Evolutionary conservation across 78 protist genomes (phyloP), one percentile per base, ranked within the genome.

Genomic region (Tieghemostelium lacteum): DNA sequence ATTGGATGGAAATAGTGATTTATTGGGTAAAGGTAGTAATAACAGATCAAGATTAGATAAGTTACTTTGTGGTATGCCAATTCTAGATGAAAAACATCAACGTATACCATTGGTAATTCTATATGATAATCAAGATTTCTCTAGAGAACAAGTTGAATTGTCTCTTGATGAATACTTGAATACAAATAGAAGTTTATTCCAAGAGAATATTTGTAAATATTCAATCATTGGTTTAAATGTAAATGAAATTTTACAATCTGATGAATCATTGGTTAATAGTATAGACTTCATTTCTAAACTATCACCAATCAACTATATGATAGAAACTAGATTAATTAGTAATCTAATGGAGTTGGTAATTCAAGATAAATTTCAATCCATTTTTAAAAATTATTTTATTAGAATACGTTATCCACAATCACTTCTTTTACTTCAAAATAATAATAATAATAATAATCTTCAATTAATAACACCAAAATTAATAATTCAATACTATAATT

Each of bases 401-500:
- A 31, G 37, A 67, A 26, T 26, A n/a, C 60, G 39, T 50, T 29
- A 17, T 17, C 77, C 77, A 71, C 20, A 7, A 71, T 7, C 39
- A 45, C 8, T 36, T 71, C n/a, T n/a, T n/a, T n/a, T n/a, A n/a
- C n/a, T n/a, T n/a, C n/a, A n/a, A n/a, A 54, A 1, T 26, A 29
- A 34, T 3, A 2, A n/a, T 39, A 22, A 49, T 1, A 5, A 40
- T 3, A 6, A 22, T 36, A 36, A 54, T 16, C 5, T 64, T 12
- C 29, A 19, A 10, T 26, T 83, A 5, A 2, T 31, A 24, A 69
- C 66, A 26, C 91, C 91, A 31, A 24, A 31, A 28, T 24, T 31
- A 6, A 24, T 83, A 40, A 62, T 83, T 2, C 39, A 33, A 1
- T 69, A 83, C 29, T 83, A n/a, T 33, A 83, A 83, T 69, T 19